Evolutionary conservation across 495 filamentous ascomycete species (phyloP).

Genomic region (Penicillium robsamsonii): DNA sequence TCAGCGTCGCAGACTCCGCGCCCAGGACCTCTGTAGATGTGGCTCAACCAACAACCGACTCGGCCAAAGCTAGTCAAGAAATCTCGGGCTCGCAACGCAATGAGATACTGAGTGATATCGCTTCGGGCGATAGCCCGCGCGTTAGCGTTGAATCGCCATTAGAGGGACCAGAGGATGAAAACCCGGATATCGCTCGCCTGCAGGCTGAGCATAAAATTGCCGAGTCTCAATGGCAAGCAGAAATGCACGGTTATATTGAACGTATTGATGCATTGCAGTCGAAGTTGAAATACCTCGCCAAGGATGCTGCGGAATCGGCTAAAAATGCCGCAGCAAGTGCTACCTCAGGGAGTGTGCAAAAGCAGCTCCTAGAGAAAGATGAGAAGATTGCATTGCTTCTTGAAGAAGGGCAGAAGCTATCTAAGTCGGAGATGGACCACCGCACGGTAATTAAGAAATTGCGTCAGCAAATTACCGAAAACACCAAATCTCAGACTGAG

Average conservation of each 20-base stretch:
- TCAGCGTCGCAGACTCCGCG: slow-evolving; percentile 15
- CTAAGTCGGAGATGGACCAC: slow-evolving; percentile 79
- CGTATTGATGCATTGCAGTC: slow-evolving; percentile 89
- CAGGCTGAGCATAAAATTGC: slow-evolving; percentile 58
- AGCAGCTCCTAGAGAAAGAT: slow-evolving; percentile 82
- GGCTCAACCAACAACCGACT: slow-evolving; percentile 7
- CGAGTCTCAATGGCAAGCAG: slow-evolving; percentile 69
- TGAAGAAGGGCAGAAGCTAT: slow-evolving; percentile 88
- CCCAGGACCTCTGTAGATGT: slow-evolving; percentile 19
- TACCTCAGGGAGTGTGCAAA: slow-evolving; percentile 63
- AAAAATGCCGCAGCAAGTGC: slow-evolving; percentile 60
- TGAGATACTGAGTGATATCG: slow-evolving; percentile 4
- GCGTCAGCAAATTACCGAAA: slow-evolving; percentile 61
- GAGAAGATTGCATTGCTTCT: slow-evolving; percentile 85
- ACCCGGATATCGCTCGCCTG: slow-evolving; percentile 46
- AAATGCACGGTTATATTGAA: slow-evolving; percentile 78
- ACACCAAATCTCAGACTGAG: slow-evolving; percentile 48
- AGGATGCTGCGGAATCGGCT: slow-evolving; percentile 70
- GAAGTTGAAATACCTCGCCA: slow-evolving; percentile 83
- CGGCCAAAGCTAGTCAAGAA: slow-evolving; percentile 12
- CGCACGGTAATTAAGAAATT: slow-evolving; percentile 81
- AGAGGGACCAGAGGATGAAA: slow-evolving; percentile 25
- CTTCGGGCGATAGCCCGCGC: slow-evolving; percentile 18
- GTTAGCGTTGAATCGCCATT: slow-evolving; percentile 16
- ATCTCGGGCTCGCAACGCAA: slow-evolving; percentile 10